Evolutionary conservation across 352 stramenopile species (phyloP).

Genomic region (Globisporangium alternatum): DNA sequence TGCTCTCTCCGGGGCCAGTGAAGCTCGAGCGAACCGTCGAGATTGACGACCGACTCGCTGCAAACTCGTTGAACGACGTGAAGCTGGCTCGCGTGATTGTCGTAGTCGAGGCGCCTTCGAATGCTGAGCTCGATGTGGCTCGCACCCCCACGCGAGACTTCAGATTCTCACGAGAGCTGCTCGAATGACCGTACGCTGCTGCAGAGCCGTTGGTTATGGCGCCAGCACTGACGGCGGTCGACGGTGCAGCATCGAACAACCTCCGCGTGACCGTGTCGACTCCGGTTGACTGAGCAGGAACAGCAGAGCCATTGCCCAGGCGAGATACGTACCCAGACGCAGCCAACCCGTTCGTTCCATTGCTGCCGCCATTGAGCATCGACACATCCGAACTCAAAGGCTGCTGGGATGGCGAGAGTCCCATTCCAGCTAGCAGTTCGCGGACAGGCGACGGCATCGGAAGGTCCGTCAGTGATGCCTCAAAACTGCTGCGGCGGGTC

Average conservation of each 20-base stretch:
- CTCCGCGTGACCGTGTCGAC: constrained; percentile 42
- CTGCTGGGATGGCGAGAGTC: constrained; percentile 22
- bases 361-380: constrained; percentile 19
- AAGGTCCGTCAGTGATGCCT: constrained; percentile 58
- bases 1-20: constrained; percentile 4
- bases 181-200: constrained; percentile 16
- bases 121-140: constrained; percentile 12
- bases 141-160: constrained; percentile 10
- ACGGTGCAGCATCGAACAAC: constrained; percentile 43
- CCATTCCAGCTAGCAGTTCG: constrained; percentile 44
- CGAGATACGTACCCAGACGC: constrained; percentile 9
- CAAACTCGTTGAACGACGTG: constrained; percentile 43
- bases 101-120: constrained; percentile 12
- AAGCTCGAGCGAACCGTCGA: constrained; percentile 13
- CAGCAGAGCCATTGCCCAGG: constrained; percentile 2
- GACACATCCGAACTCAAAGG: constrained; percentile 18
- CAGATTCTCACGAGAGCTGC: constrained; percentile 23
- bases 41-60: constrained; percentile 22
- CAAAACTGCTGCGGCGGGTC: constrained; percentile 46
- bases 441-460: constrained; percentile 52
- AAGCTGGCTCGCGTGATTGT: constrained; percentile 37
- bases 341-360: constrained; percentile 4
- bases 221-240: background rate
- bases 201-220: constrained; percentile 1
- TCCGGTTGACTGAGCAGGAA: background rate